These are phyloP conservation scores for Letharia columbiana DNA, from an alignment of 495 filamentous ascomycete genomes.

Conservation along the genomic window DNA sequence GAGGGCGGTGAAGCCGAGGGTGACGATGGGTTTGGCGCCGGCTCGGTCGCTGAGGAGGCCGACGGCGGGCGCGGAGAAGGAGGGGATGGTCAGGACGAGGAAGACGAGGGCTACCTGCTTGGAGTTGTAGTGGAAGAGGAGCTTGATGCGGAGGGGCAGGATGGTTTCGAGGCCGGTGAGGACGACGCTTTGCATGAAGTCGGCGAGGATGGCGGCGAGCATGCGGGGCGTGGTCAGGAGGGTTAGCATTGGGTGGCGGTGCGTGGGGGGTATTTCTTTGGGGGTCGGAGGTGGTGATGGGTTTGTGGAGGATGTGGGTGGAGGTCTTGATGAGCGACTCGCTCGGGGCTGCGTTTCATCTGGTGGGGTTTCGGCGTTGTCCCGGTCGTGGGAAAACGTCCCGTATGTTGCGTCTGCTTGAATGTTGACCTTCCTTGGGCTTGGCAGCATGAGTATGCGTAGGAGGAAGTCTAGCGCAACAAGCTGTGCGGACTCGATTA, in stretches of 20 bases:
- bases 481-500: background rate
- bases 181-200: constrained; percentile 43
- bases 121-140: constrained; percentile 49
- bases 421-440: background rate
- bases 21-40: constrained; percentile 47
- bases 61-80: constrained; percentile 46
- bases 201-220: constrained; percentile 19
- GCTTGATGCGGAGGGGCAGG: constrained; percentile 47
- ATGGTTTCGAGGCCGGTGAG: constrained; percentile 45
- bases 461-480: constrained; percentile 14
- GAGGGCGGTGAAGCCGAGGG: constrained; percentile 46
- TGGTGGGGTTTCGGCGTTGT: background rate
- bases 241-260: constrained; percentile 3
- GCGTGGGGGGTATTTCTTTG: background rate
- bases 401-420: background rate
- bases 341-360: background rate
- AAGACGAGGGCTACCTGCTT: constrained; percentile 56
- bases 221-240: constrained; percentile 20
- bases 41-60: constrained; percentile 46
- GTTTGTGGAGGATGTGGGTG: background rate
- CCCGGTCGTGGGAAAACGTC: background rate
- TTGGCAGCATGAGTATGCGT: constrained; percentile 7
- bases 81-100: constrained; percentile 48
- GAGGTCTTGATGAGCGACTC: background rate
- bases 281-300: background rate